Evolutionary conservation across 2,329 filamentous ascomycete species (phyloP).

Genomic region (Xylariales sp.): DNA sequence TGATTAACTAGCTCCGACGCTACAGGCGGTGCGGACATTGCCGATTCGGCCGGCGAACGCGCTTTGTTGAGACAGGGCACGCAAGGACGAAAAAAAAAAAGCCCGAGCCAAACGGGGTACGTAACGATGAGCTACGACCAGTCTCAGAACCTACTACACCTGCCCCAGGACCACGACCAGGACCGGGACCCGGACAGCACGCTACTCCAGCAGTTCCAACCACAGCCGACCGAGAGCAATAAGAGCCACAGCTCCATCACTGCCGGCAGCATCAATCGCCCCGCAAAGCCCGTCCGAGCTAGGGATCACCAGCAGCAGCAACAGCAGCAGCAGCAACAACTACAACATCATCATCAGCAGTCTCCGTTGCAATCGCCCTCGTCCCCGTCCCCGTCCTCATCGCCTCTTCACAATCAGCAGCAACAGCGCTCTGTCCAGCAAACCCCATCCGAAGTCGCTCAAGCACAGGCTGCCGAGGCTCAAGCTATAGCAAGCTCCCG

Average conservation of each 20-base stretch:
- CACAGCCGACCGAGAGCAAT: no score
- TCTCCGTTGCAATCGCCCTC: neutral
- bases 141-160: no score
- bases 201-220: no score
- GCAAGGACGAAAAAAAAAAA: no score
- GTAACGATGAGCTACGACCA: no score
- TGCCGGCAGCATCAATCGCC: neutral
- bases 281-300: neutral
- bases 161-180: no score
- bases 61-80: no score
- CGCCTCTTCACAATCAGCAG: neutral
- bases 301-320: neutral
- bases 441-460: neutral
- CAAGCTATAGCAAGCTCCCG: constrained; percentile 4
- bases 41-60: no score
- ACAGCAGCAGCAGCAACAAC: constrained; percentile 4
- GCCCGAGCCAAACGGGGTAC: no score
- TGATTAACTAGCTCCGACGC: no score
- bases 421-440: neutral
- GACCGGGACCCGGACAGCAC: no score
- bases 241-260: neutral
- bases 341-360: constrained; percentile 3
- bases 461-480: constrained; percentile 1
- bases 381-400: neutral
- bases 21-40: no score